A percentile compares a stretch with the other conserved stretches of the same genome.
phyloP scores from a whole-genome alignment of 2,329 filamentous ascomycete species.

The Fusarium sp. region DNA sequence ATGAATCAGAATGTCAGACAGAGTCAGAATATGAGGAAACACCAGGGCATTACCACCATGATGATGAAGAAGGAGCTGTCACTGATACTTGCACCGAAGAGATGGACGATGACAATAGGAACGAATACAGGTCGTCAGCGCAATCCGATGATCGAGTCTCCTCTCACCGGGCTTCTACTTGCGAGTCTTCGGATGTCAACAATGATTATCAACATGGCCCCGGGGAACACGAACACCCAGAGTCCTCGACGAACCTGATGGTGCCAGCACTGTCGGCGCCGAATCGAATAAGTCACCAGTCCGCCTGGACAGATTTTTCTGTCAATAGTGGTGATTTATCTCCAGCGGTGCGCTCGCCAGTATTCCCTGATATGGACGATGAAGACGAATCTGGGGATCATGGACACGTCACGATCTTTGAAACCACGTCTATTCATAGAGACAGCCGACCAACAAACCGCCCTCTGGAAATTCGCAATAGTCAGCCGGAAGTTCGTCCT shows the following conservation, averaged over 20 bases:
- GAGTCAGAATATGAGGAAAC: constrained; percentile 48
- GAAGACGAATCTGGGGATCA: constrained; percentile 45
- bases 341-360: constrained; percentile 46
- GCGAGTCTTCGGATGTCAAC: constrained; percentile 53
- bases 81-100: constrained; percentile 53
- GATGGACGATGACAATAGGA: constrained; percentile 48
- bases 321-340: constrained; percentile 63
- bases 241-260: constrained; percentile 58
- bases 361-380: constrained; percentile 42
- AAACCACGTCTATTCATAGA: constrained; percentile 45
- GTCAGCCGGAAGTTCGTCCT: constrained; percentile 37
- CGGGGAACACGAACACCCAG: constrained; percentile 47
- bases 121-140: constrained; percentile 45
- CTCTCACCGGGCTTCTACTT: constrained; percentile 54
- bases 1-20: constrained; percentile 55
- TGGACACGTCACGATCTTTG: constrained; percentile 51
- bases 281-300: constrained; percentile 65
- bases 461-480: constrained; percentile 37
- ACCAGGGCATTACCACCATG: constrained; percentile 39
- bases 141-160: constrained; percentile 46
- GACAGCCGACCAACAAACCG: constrained; percentile 39
- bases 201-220: constrained; percentile 45
- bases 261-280: constrained; percentile 58
- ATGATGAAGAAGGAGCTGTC: constrained; percentile 48
- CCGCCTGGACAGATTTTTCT: constrained; percentile 70